Evolutionary conservation across 768 basidiomycete species (phyloP), one percentile per base, ranked within the genome.

Genomic region (Tylopilus sp.): DNA sequence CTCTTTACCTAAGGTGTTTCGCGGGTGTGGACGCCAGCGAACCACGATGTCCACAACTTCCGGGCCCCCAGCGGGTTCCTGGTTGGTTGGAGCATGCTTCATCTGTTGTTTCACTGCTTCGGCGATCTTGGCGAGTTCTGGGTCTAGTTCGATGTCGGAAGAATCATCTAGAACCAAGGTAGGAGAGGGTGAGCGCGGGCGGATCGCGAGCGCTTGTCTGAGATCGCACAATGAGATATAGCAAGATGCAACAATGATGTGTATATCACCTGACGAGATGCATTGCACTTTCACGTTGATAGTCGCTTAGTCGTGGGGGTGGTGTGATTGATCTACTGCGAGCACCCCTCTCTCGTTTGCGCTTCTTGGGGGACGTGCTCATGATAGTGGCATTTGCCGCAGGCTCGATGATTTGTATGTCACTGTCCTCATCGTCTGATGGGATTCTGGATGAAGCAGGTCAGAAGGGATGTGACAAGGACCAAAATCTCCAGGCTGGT

Each of bases 11-110:
- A 62, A 58, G 25, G 66, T 44, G 47, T 82, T 71, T 33, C 73
- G 64, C 6, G 88, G 88, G 69, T 90, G 88, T 6, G 79, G 79
- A 30, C 71, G 72, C 86, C 87, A 90, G 44, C 70, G 75, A 12
- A 90, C 81, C 35, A 68, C 75, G 39, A 90, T 67, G 18, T 67
- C 68, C 17, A 89, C 75, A 52, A 62, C 31, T 58, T 71, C 59
- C 22, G 69, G 60, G 30, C 74, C 62, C 39, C 75, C 68, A 26
- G 59, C 50, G 45, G 54, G 64, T n/a, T 63, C 62, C 1, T 61
- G 61, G 9, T 58, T 57, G 21, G 52, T 52, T 31, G 52, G 57
- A 48, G 58, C 59, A 55, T 38, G 67, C 53, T 54, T 54, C n/a
- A 58, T 65, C 40, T 67, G 69, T 20, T 56, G 56, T 23, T 64